These are phyloP conservation scores for Singerocomus inundabilis DNA, from an alignment of 1,284 basidiomycete genomes.

Conservation along the genomic window DNA sequence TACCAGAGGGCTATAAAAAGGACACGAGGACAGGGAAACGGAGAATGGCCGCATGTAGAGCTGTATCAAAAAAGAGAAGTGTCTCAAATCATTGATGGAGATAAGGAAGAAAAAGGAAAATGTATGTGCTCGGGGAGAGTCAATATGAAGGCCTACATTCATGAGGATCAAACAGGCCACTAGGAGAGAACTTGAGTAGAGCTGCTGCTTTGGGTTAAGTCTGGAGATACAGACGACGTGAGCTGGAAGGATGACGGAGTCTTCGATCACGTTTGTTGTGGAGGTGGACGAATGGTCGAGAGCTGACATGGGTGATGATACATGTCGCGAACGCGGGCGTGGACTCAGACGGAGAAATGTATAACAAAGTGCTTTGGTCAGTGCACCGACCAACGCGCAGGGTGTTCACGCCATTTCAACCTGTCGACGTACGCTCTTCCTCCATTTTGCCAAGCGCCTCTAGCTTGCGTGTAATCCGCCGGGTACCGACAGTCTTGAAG, in stretches of 20 bases:
- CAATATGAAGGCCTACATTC: too few species aligned
- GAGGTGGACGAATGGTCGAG: slow-evolving; percentile 64
- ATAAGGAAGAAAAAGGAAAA: too few species aligned
- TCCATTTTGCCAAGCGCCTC: slow-evolving; percentile 47
- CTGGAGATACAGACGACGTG: slow-evolving; percentile 89
- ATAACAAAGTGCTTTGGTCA: slow-evolving; percentile 91
- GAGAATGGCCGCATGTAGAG: too few species aligned
- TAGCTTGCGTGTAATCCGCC: slow-evolving; percentile 61
- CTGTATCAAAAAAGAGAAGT: too few species aligned
- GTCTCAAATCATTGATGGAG: too few species aligned
- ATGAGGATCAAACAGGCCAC: too few species aligned
- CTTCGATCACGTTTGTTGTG: slow-evolving; percentile 33
- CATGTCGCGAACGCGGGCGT: background rate
- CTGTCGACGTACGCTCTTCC: slow-evolving; percentile 45
- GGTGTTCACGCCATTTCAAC: slow-evolving; percentile 43
- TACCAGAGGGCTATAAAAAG: too few species aligned
- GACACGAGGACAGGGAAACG: too few species aligned
- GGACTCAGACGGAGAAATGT: slow-evolving; percentile 5
- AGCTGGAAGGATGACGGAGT: slow-evolving; percentile 58
- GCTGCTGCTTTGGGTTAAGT: slow-evolving; percentile 39
- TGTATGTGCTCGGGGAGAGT: too few species aligned
- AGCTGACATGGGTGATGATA: slow-evolving; percentile 47
- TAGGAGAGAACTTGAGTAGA: too few species aligned
- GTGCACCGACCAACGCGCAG: slow-evolving; percentile 78
- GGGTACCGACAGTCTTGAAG: slow-evolving; percentile 72